Base-by-base conservation (phyloP, 2,329 filamentous ascomycete species). In the Alternaria gansuensis region DNA sequence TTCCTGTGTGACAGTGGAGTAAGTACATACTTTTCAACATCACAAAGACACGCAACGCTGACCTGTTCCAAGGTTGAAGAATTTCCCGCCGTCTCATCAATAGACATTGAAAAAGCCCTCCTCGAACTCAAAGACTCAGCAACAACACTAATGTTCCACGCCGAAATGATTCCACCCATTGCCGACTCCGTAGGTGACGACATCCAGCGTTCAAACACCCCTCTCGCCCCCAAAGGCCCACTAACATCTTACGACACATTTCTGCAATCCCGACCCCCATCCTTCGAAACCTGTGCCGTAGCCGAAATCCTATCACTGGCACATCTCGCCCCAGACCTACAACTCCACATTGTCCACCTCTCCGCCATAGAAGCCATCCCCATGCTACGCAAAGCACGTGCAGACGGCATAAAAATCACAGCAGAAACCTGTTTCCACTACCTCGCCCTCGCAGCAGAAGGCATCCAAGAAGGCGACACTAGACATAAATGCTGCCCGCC, bases 81-180 rank as follows among this genome's bases (percentile, higher is more conserved):
- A 75, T 99, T 99, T 77, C 95, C 95, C 0, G 92, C 93, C 26
- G 89, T 98, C n/a, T 90, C 90, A 0, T 84, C 91, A 1, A 77
- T 80, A 13, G 95, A 98, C 76, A 90, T 98, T 57, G 82, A 85
- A 1, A 85, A 90, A 37, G 93, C 91, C 41, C 93, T 99, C 86
- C 82, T 83, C 29, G 91, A 90, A 45, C 85, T 99, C 61, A 90
- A 91, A 60, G 88, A 92, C 68, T 85, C 89, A 53, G 85, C 92
- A 17, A 98, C 95, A 2, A 96, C 93, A 0, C 87, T 98, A 70
- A 98, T 99, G 94, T 99, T 99, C 82, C 95, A 99, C 75, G 95
- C 95, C 56, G 95, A 99, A 79, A 98, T 97, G 93, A 89, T 96
- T 11, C 93, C 94, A n/a, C 91, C 92, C 17, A 90, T 93, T 66